Percentiles rank a stretch among this genome's conserved stretches.
Evolutionary conservation across 1,284 basidiomycete genomes (phyloP).

Genomic region (Wolfiporia cocos): DNA sequence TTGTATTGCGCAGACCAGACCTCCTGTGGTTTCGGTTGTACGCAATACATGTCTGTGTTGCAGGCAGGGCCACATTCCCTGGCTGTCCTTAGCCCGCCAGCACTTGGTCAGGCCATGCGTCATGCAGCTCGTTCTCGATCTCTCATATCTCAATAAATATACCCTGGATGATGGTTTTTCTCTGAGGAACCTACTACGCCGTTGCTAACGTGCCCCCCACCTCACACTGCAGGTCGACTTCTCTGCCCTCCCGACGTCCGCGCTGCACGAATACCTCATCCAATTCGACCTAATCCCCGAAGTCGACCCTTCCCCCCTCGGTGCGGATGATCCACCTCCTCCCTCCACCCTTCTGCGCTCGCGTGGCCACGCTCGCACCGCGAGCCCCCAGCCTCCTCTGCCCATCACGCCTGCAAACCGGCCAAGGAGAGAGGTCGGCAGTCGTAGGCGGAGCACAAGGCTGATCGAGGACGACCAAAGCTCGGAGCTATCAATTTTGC

Average conservation of each 20-base stretch:
- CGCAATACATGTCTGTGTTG: neutral
- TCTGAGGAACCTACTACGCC: too few relatives aligned
- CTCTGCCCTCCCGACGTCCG: conserved; percentile 48
- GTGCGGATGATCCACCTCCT: conserved; percentile 58
- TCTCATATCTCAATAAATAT: neutral
- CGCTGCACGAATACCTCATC: conserved; percentile 62
- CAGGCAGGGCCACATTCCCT: neutral
- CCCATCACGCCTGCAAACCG: conserved; percentile 55
- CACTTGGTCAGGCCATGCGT: neutral
- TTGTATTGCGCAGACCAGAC: too few relatives aligned
- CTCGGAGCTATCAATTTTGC: conserved; percentile 34
- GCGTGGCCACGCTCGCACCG: conserved; percentile 34
- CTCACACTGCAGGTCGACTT: conserved; percentile 57
- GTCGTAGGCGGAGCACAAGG: conserved; percentile 58
- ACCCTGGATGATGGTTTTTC: neutral
- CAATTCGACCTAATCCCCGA: conserved; percentile 64
- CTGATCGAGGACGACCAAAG: conserved; percentile 55
- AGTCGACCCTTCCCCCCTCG: conserved; percentile 64
- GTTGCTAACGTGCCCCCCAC: conserved; percentile 9
- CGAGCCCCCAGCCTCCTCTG: conserved; percentile 27
- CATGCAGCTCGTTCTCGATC: neutral
- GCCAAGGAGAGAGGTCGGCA: conserved; percentile 57
- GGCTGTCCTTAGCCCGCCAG: neutral
- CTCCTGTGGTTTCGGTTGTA: too few relatives aligned
- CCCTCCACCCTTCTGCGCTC: conserved; percentile 53